Conservation (phyloP, 371 early-diverging fungal genomes). For the Mucor lusitanicus region DNA sequence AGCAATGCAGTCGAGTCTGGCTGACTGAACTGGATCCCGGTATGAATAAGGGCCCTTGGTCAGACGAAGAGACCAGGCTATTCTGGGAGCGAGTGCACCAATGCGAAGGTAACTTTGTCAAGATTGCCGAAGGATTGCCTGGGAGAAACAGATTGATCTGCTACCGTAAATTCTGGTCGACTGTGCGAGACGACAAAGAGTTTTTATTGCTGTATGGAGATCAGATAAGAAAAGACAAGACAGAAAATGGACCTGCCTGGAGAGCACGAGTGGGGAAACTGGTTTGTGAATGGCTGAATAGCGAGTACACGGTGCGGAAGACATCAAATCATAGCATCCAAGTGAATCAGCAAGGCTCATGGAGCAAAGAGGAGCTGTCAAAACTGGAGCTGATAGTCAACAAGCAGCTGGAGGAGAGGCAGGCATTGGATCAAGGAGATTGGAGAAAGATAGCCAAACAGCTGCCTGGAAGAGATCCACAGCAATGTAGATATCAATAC, state of each 20-base stretch:
- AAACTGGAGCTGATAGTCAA: not conserved
- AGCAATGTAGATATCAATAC: constrained; percentile 27
- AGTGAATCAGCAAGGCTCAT: constrained; percentile 8
- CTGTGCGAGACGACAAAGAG: constrained; percentile 10
- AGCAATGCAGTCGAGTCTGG: constrained; percentile 30
- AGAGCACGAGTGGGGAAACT: constrained; percentile 19
- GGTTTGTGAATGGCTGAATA: constrained; percentile 21
- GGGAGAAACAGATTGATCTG: constrained; percentile 28
- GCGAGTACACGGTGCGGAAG: not conserved
- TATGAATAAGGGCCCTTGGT: constrained; percentile 21
- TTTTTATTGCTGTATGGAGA: constrained; percentile 17
- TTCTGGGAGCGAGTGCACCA: constrained; percentile 32
- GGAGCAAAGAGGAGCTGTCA: constrained; percentile 23
- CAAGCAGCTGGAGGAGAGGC: not conserved
- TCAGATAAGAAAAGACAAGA: not conserved
- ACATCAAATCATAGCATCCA: not conserved
- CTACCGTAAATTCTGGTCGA: constrained; percentile 20
- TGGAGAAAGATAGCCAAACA: constrained; percentile 18
- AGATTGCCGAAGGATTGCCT: constrained; percentile 20
- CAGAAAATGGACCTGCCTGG: constrained; percentile 27
- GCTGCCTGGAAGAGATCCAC: constrained; percentile 7
- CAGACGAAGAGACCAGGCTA: constrained; percentile 23
- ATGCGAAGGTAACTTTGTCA: constrained; percentile 21
- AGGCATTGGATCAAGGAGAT: not conserved
- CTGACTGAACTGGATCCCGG: constrained; percentile 29